Conservation (phyloP, 2,329 filamentous ascomycete species). For the Xylariaceae sp. region DNA sequence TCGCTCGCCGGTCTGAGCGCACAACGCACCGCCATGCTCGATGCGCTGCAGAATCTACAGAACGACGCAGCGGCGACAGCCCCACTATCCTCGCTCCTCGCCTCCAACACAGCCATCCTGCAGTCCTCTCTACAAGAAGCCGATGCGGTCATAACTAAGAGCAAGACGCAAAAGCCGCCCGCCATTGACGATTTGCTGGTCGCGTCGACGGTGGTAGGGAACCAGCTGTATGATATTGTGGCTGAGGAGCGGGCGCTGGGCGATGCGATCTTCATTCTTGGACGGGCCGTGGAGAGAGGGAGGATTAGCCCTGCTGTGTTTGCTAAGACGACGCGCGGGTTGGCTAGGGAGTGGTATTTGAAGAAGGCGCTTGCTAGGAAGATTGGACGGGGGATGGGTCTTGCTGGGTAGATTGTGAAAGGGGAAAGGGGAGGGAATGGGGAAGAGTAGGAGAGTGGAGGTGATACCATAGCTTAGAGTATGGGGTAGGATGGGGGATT, state of each 20-base stretch:
- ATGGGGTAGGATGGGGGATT: no score
- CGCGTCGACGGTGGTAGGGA: constrained; percentile 88
- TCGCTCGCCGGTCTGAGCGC: constrained; percentile 74
- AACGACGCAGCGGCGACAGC: constrained; percentile 70
- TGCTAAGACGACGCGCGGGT: constrained; percentile 70
- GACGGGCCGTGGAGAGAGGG: constrained; percentile 70
- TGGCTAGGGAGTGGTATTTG: constrained; percentile 78
- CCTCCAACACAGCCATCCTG: constrained; percentile 75
- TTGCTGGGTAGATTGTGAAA: constrained; percentile 45
- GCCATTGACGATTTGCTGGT: constrained; percentile 88
- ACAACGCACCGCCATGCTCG: constrained; percentile 74
- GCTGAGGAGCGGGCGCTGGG: constrained; percentile 85
- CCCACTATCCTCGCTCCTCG: constrained; percentile 67
- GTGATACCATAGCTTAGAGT: no score
- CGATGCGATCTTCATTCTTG: constrained; percentile 82
- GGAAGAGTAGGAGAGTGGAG: not conserved
- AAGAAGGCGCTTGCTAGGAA: constrained; percentile 80
- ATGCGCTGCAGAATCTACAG: constrained; percentile 67
- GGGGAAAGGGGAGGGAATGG: constrained; percentile 2
- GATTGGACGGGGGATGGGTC: constrained; percentile 73
- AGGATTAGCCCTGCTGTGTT: constrained; percentile 70
- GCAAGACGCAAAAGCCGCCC: constrained; percentile 66
- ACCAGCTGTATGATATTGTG: constrained; percentile 85
- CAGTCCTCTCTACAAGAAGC: constrained; percentile 75
- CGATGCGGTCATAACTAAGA: constrained; percentile 72